phyloP scores from a whole-genome alignment of 768 basidiomycete species.

The Boletus reticulatus region DNA sequence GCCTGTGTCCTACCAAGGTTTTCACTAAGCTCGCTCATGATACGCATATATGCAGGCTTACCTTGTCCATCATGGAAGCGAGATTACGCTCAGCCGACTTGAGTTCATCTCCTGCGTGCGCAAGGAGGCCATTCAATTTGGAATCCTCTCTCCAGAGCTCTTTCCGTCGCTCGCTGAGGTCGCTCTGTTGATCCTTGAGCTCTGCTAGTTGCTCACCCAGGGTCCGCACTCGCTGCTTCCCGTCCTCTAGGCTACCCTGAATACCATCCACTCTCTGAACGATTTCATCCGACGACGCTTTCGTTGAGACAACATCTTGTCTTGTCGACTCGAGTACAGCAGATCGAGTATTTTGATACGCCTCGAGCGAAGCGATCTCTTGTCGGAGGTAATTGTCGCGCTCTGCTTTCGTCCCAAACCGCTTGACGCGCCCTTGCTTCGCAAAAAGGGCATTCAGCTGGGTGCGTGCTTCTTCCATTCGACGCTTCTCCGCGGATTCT shows the following conservation, averaged over 20 bases:
- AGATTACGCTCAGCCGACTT: constrained; percentile 75
- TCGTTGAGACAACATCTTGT: constrained; percentile 47
- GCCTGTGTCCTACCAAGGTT: constrained; percentile 74
- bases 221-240: constrained; percentile 53
- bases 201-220: constrained; percentile 56
- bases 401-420: constrained; percentile 80
- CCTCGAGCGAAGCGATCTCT: constrained; percentile 72
- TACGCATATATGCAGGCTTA: constrained; percentile 25
- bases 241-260: constrained; percentile 62
- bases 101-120: constrained; percentile 77
- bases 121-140: constrained; percentile 75
- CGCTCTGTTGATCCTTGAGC: constrained; percentile 67
- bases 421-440: constrained; percentile 86
- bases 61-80: constrained; percentile 96
- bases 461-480: constrained; percentile 72
- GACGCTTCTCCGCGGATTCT: constrained; percentile 57
- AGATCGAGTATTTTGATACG: constrained; percentile 55
- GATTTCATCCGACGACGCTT: constrained; percentile 51
- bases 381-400: constrained; percentile 79
- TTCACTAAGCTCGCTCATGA: background rate
- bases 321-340: constrained; percentile 54
- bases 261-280: constrained; percentile 57
- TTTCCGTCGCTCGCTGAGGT: constrained; percentile 78
- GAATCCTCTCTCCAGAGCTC: constrained; percentile 95
- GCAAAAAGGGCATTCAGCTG: constrained; percentile 74